Evolutionary conservation across 228 moss, liverwort and hornwort species (phyloP).

Genomic region (Sphagnum fallax): DNA sequence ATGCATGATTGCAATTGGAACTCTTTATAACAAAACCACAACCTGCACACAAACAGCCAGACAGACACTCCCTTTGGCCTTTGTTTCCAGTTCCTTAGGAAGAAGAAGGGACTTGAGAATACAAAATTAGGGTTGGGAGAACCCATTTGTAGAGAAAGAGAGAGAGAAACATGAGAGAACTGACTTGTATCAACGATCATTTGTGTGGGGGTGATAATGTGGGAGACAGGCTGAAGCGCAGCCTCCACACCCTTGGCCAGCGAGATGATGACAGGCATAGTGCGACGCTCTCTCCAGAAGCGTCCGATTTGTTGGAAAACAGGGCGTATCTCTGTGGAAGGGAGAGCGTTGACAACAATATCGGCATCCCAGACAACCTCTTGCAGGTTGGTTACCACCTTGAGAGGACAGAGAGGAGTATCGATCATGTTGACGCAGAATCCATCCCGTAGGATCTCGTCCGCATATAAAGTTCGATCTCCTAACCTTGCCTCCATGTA

Average conservation of each 20-base stretch:
- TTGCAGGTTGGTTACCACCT: conserved; percentile 93
- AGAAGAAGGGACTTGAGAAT: too few relatives aligned
- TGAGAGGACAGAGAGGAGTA: conserved; percentile 88
- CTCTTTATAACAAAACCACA: too few relatives aligned
- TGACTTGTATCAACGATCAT: conserved; percentile 96
- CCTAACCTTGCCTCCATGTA: conserved; percentile 93
- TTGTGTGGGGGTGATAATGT: conserved; percentile 94
- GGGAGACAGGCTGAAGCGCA: conserved; percentile 77
- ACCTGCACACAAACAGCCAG: too few relatives aligned
- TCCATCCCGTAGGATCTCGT: conserved; percentile 91
- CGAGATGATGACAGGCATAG: conserved; percentile 90
- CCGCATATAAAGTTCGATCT: conserved; percentile 77
- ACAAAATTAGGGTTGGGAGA: too few relatives aligned
- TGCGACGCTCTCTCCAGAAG: conserved; percentile 91
- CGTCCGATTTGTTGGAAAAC: conserved; percentile 91
- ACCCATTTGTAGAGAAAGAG: too few relatives aligned
- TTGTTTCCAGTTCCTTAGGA: too few relatives aligned
- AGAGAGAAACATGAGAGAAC: conserved; percentile 4
- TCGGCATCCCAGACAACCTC: conserved; percentile 99
- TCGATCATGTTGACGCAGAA: conserved; percentile 97
- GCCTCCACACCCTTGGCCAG: conserved; percentile 97
- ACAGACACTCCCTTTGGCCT: too few relatives aligned
- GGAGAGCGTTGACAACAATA: conserved; percentile 88
- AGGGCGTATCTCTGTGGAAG: conserved; percentile 80
- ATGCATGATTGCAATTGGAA: too few relatives aligned